Percentiles rank a stretch among this genome's conserved stretches.
Evolutionary conservation across 345 rosid species (phyloP).

Genomic region (Lepidium sativum): DNA sequence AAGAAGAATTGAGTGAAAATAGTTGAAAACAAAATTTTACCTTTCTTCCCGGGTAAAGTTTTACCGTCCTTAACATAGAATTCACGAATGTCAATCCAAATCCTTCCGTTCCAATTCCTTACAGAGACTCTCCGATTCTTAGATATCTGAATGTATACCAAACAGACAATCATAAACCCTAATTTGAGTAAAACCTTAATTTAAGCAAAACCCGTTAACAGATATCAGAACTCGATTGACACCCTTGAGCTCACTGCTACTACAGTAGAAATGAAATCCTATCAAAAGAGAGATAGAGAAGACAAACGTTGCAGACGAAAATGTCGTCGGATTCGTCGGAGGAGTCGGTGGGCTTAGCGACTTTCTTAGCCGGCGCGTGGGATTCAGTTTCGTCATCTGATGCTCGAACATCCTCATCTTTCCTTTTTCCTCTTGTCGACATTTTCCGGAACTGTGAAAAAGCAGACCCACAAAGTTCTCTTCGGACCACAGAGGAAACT

Average conservation of each 20-base stretch:
- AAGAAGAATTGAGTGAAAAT: neutral
- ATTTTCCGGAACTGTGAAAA: slow-evolving; percentile 23
- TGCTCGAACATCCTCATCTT: slow-evolving; percentile 41
- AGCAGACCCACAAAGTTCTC: neutral
- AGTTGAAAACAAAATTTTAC: slow-evolving; percentile 21
- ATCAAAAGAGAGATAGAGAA: neutral
- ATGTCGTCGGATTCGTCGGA: slow-evolving; percentile 57
- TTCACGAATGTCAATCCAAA: slow-evolving; percentile 88
- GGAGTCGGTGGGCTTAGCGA: slow-evolving; percentile 39
- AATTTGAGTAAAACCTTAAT: neutral
- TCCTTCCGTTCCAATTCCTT: slow-evolving; percentile 71
- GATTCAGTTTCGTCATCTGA: slow-evolving; percentile 54
- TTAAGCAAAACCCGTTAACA: neutral
- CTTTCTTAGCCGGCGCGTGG: slow-evolving; percentile 61
- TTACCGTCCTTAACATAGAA: slow-evolving; percentile 83
- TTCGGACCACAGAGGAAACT: slow-evolving; percentile 11
- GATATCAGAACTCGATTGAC: neutral
- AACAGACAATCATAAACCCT: slow-evolving; percentile 1
- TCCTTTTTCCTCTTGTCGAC: slow-evolving; percentile 81
- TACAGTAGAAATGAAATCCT: neutral
- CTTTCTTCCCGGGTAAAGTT: slow-evolving; percentile 76
- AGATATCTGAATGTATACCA: slow-evolving; percentile 43
- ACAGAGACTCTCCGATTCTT: slow-evolving; percentile 82
- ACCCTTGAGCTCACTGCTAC: no score
- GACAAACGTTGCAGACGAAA: slow-evolving; percentile 63